Percentiles rank a stretch among this genome's conserved stretches.
These are phyloP conservation scores for Mucor mucedo DNA, from an alignment of 371 early-diverging fungal genomes.

Conservation along the genomic window DNA sequence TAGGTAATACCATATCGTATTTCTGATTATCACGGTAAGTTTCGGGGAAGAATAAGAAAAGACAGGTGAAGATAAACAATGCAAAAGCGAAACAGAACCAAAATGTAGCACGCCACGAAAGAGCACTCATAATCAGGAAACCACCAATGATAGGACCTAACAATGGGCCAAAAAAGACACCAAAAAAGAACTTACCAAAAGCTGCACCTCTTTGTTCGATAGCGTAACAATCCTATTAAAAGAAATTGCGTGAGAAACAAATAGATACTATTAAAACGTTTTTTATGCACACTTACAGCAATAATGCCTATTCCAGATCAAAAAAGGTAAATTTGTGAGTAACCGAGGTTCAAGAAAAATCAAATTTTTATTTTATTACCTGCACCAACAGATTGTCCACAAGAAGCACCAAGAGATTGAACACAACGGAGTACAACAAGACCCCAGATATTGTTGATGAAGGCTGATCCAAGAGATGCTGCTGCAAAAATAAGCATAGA, in stretches of 20 bases:
- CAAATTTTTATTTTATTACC: conserved; percentile 31
- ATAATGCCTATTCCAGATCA: conserved; percentile 18
- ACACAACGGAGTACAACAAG: conserved; percentile 72
- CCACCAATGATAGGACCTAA: conserved; percentile 30
- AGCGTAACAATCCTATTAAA: conserved; percentile 29
- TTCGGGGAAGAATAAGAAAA: conserved; percentile 64
- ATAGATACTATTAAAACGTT: background rate
- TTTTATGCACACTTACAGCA: conserved; percentile 11
- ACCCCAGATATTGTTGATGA: conserved; percentile 60
- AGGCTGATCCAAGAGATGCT: conserved; percentile 73
- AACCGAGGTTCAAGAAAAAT: background rate
- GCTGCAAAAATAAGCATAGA: conserved; percentile 64
- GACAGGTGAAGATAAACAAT: conserved; percentile 20
- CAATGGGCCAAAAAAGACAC: conserved; percentile 45
- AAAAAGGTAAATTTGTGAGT: conserved; percentile 23
- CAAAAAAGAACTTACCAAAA: conserved; percentile 54
- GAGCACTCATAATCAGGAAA: conserved; percentile 33
- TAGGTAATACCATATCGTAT: conserved; percentile 25
- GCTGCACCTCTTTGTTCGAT: conserved; percentile 39
- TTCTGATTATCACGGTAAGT: conserved; percentile 52
- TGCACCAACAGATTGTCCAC: conserved; percentile 69
- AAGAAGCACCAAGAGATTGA: conserved; percentile 73
- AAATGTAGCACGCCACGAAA: conserved; percentile 38
- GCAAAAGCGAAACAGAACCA: conserved; percentile 41
- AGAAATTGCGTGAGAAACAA: background rate